Base-by-base conservation (phyloP, 129 eudicot species). In the Flaveria brownii region DNA sequence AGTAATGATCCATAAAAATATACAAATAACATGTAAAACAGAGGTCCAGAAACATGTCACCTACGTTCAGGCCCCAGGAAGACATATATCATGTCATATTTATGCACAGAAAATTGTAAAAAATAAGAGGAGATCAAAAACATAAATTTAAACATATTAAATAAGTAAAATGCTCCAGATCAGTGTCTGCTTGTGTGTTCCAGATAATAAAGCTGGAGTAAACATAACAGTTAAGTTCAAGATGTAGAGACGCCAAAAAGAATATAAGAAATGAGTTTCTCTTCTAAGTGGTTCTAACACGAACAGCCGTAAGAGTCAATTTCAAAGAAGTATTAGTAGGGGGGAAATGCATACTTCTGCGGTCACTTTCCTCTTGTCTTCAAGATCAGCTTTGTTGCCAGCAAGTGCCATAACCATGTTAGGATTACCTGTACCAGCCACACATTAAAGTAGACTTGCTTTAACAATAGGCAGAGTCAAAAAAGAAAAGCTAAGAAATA, bases 391-490 rank as follows among this genome's bases (percentile, higher is more conserved):
- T 89, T 94, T 94, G 64, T 91, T 94, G 47, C 97, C 98, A 59
- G 98, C 97, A 82, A 94, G 97, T 56, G 98, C 97, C 98, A 91
- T 89, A 18, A 94, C 97, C 97, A 94, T 88, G 86, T 87, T 94
- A 3, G 98, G 90, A 79, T 94, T 94, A 65, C 98, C 98, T 94
- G 81, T 42, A 77, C 39, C 25, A 74, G 22, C 59, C 61, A 39
- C 75, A 57, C 64, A 77, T 43, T 25, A 25, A 7, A 15, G 69
- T 15, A 75, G 17, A 70, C 45, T 60, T 36, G 25, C 47, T 50
- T 54, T 55, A 70, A 69, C 50, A 47, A 45, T 7, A 47, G 52
- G 60, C 33, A 17, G 15, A 15, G 52, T 47, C 20, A 25, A 60
- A 46, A 60, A 20, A 63, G 10, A 61, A 30, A 57, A 54, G 36